Evolutionary conservation across 176 grass and related monocot species (phyloP), one percentile per base, ranked within the genome.

Genomic region (Carex littledalei): DNA sequence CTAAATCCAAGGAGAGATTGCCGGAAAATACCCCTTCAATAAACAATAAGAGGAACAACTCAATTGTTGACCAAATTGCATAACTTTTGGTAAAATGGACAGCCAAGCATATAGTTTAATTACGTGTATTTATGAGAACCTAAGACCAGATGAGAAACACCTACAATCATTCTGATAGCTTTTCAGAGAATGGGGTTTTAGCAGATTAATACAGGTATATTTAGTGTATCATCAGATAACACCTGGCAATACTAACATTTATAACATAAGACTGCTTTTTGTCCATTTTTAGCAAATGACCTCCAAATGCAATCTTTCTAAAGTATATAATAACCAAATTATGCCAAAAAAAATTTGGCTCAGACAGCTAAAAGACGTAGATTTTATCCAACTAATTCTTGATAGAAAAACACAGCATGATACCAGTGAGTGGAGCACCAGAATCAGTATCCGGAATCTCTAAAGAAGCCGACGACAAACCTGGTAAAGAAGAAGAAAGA

Each of bases 1-100:
- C 80, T 86, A 98, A 87, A 89, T 95, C 96, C 52, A 88, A 78
- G 34, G 96, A 98, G 87, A 98, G 96, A 79, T 87, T 98, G 55
- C 93, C 93, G 37, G 90, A 95, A 86, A 99, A 99, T 55, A 94
- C 64, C 61, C 93, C 93, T 99, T 81, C 21, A 53, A 84, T 1
- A 68, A 84, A 81, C 72, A 21, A 70, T 77, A 50, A 81, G 32
- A 14, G 16, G 39, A 50, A 60, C 69, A 72, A 4, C 80, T 66
- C 63, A 84, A 56, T 80, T 60, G 15, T 45, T 16, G 62, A 77
- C 22, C 18, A 24, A 81, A 22, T 79, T n/a, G 24, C 79, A 64
- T 1, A 88, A 80, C 53, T 37, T 54, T 70, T 31, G 11, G 49
- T 14, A 12, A 55, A 78, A 78, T 26, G 50, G 13, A 32, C 54